Conservation (phyloP, 75 land plant species). For the Pinus taeda region DNA sequence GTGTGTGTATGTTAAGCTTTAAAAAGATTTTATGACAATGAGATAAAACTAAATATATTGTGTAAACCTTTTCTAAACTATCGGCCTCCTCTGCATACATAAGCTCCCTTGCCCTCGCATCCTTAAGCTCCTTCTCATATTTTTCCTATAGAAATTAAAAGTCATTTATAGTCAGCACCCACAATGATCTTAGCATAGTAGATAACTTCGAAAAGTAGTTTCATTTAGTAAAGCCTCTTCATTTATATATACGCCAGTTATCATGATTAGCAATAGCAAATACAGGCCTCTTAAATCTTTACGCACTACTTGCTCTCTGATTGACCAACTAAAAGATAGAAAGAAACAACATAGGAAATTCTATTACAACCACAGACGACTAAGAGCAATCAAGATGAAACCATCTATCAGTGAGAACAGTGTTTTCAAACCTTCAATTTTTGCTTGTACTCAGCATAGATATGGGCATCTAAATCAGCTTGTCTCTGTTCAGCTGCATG, state of each 20-base stretch:
- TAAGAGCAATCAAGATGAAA: neutral
- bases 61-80: constrained; percentile 62
- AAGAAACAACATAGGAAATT: neutral
- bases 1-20: too few relatives aligned
- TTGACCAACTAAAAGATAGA: neutral
- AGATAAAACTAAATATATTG: neutral
- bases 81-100: constrained; percentile 83
- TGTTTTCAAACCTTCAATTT: constrained; percentile 54
- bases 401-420: neutral
- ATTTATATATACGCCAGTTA: neutral
- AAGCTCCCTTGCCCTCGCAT: constrained; percentile 67
- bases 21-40: neutral
- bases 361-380: neutral
- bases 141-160: constrained; percentile 39
- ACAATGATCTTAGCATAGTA: neutral
- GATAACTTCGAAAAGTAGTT: neutral
- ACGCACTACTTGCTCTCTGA: neutral
- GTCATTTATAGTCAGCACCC: neutral
- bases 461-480: constrained; percentile 71
- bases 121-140: constrained; percentile 69
- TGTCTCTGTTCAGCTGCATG: constrained; percentile 90
- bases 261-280: neutral
- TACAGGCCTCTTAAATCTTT: neutral
- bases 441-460: constrained; percentile 57
- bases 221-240: neutral